Evolutionary conservation across 2,329 filamentous ascomycete species (phyloP).

Genomic region (Zymoseptoria passerinii): DNA sequence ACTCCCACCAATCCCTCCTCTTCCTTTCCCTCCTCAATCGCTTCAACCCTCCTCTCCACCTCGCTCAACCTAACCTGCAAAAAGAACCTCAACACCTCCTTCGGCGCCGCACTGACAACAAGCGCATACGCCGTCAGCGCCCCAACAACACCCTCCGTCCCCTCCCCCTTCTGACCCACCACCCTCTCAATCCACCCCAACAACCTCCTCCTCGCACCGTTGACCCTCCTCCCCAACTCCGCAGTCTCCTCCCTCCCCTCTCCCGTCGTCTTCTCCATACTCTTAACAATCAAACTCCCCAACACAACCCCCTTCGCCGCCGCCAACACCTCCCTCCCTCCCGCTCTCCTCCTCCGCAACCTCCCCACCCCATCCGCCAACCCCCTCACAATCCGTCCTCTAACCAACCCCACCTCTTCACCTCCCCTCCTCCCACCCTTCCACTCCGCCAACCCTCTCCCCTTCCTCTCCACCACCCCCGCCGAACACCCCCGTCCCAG

Average conservation of each 20-base stretch:
- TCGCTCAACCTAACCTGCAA: constrained; percentile 62
- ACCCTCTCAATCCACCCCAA: constrained; percentile 55
- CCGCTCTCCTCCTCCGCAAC: constrained; percentile 38
- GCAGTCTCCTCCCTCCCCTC: constrained; percentile 44
- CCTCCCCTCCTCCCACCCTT: constrained; percentile 1
- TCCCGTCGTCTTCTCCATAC: constrained; percentile 36
- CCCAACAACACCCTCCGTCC: constrained; percentile 52
- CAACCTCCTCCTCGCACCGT: constrained; percentile 53
- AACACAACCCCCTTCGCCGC: constrained; percentile 62
- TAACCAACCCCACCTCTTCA: constrained; percentile 2
- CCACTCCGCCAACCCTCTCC: constrained; percentile 31
- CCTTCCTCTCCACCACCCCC: constrained; percentile 58
- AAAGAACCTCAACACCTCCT: constrained; percentile 72
- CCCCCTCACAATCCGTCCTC: constrained; percentile 2
- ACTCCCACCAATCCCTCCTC: constrained; percentile 52
- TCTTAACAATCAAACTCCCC: constrained; percentile 65
- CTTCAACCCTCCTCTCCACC: constrained; percentile 55
- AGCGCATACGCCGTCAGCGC: constrained; percentile 76
- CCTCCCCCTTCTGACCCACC: constrained; percentile 30
- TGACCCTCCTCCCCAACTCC: constrained; percentile 55
- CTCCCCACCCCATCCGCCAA: constrained; percentile 26
- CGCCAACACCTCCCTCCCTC: constrained; percentile 43
- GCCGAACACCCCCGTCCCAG: constrained; percentile 75
- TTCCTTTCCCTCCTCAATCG: constrained; percentile 32
- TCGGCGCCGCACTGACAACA: constrained; percentile 68